A percentile compares a stretch with the other conserved stretches of the same genome.
phyloP scores from a whole-genome alignment of 768 basidiomycete genomes.

The Tephrocybe sp. region DNA sequence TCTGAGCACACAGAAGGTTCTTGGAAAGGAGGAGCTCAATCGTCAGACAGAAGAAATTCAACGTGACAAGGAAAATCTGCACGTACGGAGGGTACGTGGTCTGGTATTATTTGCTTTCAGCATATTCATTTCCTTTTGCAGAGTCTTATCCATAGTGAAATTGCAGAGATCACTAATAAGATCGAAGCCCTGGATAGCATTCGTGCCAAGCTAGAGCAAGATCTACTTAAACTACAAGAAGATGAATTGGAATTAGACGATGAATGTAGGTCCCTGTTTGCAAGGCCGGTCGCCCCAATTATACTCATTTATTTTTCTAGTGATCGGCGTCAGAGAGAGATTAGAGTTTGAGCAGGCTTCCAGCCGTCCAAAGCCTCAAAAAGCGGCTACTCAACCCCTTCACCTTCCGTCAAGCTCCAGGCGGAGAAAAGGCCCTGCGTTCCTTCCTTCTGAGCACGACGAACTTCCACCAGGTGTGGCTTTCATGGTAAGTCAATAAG shows the following conservation, averaged over 20 bases:
- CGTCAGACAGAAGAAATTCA: slow-evolving; percentile 84
- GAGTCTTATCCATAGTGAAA: slow-evolving; percentile 85
- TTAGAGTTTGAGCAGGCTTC: slow-evolving; percentile 64
- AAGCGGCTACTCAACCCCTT: slow-evolving; percentile 33
- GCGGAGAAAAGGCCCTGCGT: slow-evolving; percentile 82
- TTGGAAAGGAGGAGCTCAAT: slow-evolving; percentile 82
- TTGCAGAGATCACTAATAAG: slow-evolving; percentile 85
- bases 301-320: slow-evolving; percentile 36
- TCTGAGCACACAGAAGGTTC: slow-evolving; percentile 61
- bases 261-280: slow-evolving; percentile 60
- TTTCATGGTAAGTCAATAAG: slow-evolving; percentile 73
- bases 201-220: slow-evolving; percentile 73
- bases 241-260: slow-evolving; percentile 97
- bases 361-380: slow-evolving; percentile 25
- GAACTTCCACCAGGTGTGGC: slow-evolving; percentile 92
- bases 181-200: slow-evolving; percentile 83
- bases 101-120: not conserved
- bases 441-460: slow-evolving; percentile 96
- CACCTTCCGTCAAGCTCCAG: slow-evolving; percentile 61
- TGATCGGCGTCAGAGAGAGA: slow-evolving; percentile 87
- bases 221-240: slow-evolving; percentile 85
- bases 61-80: slow-evolving; percentile 89
- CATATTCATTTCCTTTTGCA: slow-evolving; percentile 29
- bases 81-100: slow-evolving; percentile 75
- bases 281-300: slow-evolving; percentile 3